Evolutionary conservation across 192 early-diverging fungal genomes (phyloP).

Genomic region (Fimicolochytrium jonesii): DNA sequence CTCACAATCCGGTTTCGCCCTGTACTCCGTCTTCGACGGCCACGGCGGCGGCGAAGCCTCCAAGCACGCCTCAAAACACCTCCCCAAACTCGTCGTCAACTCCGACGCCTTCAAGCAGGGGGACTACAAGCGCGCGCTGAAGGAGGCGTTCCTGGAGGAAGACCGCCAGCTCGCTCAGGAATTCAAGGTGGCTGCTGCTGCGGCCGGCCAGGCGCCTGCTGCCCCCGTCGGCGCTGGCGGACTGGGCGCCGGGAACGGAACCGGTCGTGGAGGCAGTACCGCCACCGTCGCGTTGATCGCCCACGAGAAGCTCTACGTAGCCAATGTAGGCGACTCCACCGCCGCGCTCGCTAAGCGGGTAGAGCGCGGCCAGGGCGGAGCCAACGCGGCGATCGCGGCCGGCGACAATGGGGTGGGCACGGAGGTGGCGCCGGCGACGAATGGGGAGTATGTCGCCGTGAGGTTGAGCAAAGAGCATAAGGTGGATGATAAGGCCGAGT

Average conservation of each 20-base stretch:
- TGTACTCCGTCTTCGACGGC: constrained; percentile 28
- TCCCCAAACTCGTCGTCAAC: constrained; percentile 20
- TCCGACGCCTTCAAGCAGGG: constrained; percentile 20
- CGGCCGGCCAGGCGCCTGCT: too few relatives aligned
- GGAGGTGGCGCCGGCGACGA: too few relatives aligned
- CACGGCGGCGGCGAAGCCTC: constrained; percentile 24
- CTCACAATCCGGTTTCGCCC: constrained; percentile 2
- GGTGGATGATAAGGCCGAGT: constrained; percentile 19
- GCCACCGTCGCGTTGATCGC: constrained; percentile 25
- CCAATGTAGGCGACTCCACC: constrained; percentile 27
- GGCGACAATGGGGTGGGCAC: too few relatives aligned
- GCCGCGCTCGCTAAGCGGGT: constrained; percentile 14
- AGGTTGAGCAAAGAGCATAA: constrained; percentile 29
- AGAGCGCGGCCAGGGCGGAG: background rate
- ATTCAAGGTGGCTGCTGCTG: too few relatives aligned
- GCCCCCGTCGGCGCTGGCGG: too few relatives aligned
- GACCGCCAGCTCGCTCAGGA: constrained; percentile 9
- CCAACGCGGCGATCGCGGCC: too few relatives aligned
- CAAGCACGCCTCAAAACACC: constrained; percentile 16
- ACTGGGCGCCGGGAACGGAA: background rate
- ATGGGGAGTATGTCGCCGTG: constrained; percentile 12
- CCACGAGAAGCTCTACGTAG: constrained; percentile 10
- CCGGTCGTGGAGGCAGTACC: constrained; percentile 15
- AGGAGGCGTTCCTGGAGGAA: constrained; percentile 20
- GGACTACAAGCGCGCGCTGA: constrained; percentile 2